A percentile compares a stretch with the other conserved stretches of the same genome.
phyloP scores from a whole-genome alignment of 306 rosid genomes.

The Boehmeria nivea region DNA sequence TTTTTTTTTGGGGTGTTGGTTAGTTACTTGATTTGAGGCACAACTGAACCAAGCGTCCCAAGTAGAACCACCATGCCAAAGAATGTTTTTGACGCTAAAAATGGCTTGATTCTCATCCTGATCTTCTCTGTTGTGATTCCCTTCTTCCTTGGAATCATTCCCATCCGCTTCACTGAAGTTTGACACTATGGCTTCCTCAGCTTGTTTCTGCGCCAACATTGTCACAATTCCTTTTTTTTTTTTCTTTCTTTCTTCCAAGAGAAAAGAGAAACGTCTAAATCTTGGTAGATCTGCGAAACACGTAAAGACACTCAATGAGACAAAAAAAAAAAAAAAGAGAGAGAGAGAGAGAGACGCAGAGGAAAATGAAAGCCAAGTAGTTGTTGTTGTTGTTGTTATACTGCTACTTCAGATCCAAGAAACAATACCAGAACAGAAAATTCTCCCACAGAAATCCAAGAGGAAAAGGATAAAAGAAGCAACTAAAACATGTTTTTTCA shows the following conservation, averaged over 20 bases:
- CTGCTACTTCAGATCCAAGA: conserved; percentile 57
- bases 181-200: conserved; percentile 84
- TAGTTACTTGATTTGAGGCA: conserved; percentile 90
- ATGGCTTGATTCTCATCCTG: conserved; percentile 34
- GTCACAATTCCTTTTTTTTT: conserved; percentile 18
- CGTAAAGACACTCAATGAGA: conserved; percentile 43
- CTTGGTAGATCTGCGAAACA: conserved; percentile 55
- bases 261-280: conserved; percentile 29
- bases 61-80: conserved; percentile 97
- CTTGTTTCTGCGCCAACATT: conserved; percentile 83
- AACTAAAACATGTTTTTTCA: conserved; percentile 11
- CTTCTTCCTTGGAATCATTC: conserved; percentile 42
- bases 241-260: too few relatives aligned
- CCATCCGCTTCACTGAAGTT: conserved; percentile 52
- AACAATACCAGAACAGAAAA: conserved; percentile 15
- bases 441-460: conserved; percentile 14
- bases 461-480: neutral
- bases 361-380: conserved; percentile 56
- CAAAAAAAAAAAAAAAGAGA: conserved; percentile 23
- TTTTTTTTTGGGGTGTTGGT: too few relatives aligned
- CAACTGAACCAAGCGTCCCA: conserved; percentile 99
- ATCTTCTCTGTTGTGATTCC: conserved; percentile 4
- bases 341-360: conserved; percentile 15
- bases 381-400: too few relatives aligned
- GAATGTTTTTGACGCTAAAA: conserved; percentile 56